Conservation (phyloP, 2,329 filamentous ascomycete genomes). For the Penicillium palitans region DNA sequence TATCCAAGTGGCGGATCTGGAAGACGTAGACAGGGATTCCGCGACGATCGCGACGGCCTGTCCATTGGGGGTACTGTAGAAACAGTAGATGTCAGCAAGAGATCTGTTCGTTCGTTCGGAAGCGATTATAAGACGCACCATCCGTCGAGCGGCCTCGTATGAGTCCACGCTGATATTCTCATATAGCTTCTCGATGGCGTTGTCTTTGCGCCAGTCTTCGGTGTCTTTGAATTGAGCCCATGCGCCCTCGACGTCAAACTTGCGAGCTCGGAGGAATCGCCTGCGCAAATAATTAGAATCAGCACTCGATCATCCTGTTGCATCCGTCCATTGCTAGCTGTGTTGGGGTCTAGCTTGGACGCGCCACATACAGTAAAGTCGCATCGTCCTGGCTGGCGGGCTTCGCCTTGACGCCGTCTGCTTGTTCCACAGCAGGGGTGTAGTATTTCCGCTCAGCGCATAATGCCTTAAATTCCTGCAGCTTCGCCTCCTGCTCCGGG, state of each 20-base stretch:
- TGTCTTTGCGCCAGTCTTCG: conserved; percentile 80
- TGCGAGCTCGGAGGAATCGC: conserved; percentile 81
- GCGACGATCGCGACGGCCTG: conserved; percentile 81
- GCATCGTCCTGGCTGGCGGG: conserved; percentile 49
- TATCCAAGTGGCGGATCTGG: conserved; percentile 79
- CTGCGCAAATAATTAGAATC: conserved; percentile 44
- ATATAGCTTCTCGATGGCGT: conserved; percentile 76
- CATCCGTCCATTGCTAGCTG: background rate
- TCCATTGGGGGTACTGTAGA: conserved; percentile 86
- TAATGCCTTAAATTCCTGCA: conserved; percentile 70
- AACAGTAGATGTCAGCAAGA: background rate
- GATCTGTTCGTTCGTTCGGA: background rate
- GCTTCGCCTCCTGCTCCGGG: conserved; percentile 64
- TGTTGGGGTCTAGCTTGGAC: background rate
- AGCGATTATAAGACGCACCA: conserved; percentile 56
- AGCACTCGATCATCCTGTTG: conserved; percentile 1
- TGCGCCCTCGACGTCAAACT: conserved; percentile 75
- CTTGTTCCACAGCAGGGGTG: conserved; percentile 31
- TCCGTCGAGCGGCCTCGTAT: conserved; percentile 71
- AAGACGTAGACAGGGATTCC: conserved; percentile 92
- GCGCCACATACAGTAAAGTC: conserved; percentile 47
- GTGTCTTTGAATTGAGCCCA: conserved; percentile 83
- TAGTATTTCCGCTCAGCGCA: conserved; percentile 63
- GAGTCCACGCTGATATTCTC: conserved; percentile 81
- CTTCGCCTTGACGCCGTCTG: conserved; percentile 33